A percentile compares a stretch with the other conserved stretches of the same genome.
Evolutionary conservation across 768 basidiomycete species (phyloP).

Genomic region (Tricholoma furcatifolium): DNA sequence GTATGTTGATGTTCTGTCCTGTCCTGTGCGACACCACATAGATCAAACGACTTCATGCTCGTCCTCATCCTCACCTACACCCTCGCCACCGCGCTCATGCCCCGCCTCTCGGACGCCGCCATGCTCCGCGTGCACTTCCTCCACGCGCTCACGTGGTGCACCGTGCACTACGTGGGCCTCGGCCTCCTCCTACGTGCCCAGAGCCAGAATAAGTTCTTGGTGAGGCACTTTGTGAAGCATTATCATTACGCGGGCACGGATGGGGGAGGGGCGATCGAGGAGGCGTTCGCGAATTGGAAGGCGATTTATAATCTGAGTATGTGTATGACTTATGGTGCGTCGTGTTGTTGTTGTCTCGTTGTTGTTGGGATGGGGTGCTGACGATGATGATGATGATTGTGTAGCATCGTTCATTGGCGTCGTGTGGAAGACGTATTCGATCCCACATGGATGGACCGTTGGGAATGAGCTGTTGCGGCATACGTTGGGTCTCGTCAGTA

Average conservation of each 20-base stretch:
- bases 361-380: background rate
- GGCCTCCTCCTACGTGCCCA: slow-evolving; percentile 85
- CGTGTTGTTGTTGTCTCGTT: background rate
- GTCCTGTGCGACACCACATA: too few relatives aligned
- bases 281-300: slow-evolving; percentile 97
- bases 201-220: slow-evolving; percentile 83
- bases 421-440: slow-evolving; percentile 86
- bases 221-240: slow-evolving; percentile 91
- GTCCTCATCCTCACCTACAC: slow-evolving; percentile 73
- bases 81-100: slow-evolving; percentile 56
- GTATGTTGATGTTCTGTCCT: too few relatives aligned
- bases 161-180: slow-evolving; percentile 86
- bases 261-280: slow-evolving; percentile 77
- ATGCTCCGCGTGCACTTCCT: slow-evolving; percentile 69
- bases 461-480: slow-evolving; percentile 87
- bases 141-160: slow-evolving; percentile 83
- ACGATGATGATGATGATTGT: too few relatives aligned
- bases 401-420: slow-evolving; percentile 83
- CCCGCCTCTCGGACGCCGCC: slow-evolving; percentile 45
- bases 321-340: slow-evolving; percentile 90
- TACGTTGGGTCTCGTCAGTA: slow-evolving; percentile 79
- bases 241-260: slow-evolving; percentile 83
- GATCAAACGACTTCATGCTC: slow-evolving; percentile 84
- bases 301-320: slow-evolving; percentile 87
- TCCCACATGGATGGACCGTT: slow-evolving; percentile 83